Percentiles rank a stretch among this genome's conserved stretches.
These are phyloP conservation scores for Rhododendron mucronatum DNA, from an alignment of 148 eudicot genomes.

Conservation along the genomic window DNA sequence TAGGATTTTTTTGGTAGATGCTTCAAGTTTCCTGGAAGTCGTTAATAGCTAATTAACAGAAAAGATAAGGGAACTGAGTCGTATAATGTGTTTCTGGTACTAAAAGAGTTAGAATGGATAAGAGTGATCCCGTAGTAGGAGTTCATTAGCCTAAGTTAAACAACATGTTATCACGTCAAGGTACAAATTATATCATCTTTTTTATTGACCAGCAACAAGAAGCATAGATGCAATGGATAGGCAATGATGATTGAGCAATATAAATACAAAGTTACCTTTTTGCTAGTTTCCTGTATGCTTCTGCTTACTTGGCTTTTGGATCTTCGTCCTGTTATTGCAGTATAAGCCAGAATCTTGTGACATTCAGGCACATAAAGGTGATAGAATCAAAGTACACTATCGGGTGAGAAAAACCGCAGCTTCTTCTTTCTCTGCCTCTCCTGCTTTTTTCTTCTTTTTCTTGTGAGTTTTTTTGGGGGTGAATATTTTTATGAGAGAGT, in stretches of 20 bases:
- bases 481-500: conserved; percentile 20
- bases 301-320: conserved; percentile 15
- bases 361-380: conserved; percentile 94
- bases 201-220: neutral
- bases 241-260: neutral
- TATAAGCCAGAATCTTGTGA: conserved; percentile 79
- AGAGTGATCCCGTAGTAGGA: neutral
- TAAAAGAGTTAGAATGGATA: neutral
- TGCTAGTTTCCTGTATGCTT: neutral
- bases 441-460: neutral
- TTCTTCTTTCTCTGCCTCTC: neutral
- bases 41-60: neutral
- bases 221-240: neutral
- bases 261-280: neutral
- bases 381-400: conserved; percentile 81
- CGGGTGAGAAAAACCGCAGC: conserved; percentile 45
- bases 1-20: neutral
- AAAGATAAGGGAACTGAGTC: neutral
- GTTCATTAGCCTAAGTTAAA: neutral
- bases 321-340: conserved; percentile 36
- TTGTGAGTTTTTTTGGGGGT: neutral
- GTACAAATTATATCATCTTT: neutral
- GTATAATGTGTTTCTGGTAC: neutral
- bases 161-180: neutral
- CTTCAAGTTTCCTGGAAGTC: neutral